Conservation (phyloP, 345 rosid genomes). For the Heritiera littoralis region DNA sequence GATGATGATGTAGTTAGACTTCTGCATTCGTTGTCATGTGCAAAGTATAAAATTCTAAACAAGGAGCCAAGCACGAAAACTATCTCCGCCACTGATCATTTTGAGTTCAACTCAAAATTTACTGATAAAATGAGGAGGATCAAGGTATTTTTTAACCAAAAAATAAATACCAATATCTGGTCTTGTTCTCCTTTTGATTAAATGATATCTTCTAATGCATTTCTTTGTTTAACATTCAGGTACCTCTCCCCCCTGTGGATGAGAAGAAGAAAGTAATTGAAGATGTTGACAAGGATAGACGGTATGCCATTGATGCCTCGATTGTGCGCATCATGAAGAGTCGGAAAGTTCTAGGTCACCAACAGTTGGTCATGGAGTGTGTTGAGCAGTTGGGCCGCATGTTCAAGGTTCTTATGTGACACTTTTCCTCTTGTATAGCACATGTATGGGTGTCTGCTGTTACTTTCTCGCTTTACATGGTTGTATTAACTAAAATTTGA, state of each 20-base stretch:
- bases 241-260: conserved; percentile 70
- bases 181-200: not conserved
- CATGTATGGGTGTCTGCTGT: not conserved
- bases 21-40: conserved; percentile 56
- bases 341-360: conserved; percentile 59
- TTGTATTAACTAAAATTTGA: conserved; percentile 9
- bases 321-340: conserved; percentile 83
- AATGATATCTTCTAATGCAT: not conserved
- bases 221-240: conserved; percentile 29
- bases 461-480: not conserved
- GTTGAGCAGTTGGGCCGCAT: conserved; percentile 67
- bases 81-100: conserved; percentile 40
- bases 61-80: conserved; percentile 51
- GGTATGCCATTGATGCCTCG: conserved; percentile 74
- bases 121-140: conserved; percentile 76
- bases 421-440: not conserved
- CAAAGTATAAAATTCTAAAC: conserved; percentile 53
- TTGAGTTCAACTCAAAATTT: conserved; percentile 56
- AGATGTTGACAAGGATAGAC: conserved; percentile 72
- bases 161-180: not conserved
- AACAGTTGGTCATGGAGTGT: conserved; percentile 56
- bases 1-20: conserved; percentile 61
- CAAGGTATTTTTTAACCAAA: conserved; percentile 43
- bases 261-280: conserved; percentile 70
- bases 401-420: conserved; percentile 53